Conservation (phyloP, 768 basidiomycete genomes). For the Rhizopogon vinicolor region DNA sequence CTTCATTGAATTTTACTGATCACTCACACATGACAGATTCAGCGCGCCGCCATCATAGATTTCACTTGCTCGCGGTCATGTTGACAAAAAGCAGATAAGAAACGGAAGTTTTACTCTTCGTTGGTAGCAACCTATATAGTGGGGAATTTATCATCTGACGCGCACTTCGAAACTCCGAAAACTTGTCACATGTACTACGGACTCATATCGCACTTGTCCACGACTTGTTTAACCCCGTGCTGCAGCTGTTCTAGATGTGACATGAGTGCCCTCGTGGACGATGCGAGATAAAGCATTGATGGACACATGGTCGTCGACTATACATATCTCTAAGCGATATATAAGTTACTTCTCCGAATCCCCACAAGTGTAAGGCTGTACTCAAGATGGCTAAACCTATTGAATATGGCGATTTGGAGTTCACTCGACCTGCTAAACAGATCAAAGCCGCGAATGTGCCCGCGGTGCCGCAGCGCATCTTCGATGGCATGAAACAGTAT, state of each 20-base stretch:
- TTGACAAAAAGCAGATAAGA: no score
- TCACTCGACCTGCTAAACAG: slow-evolving; percentile 30
- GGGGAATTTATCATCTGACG: no score
- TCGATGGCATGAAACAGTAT: slow-evolving; percentile 32
- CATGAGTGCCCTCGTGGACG: not conserved
- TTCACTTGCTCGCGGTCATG: no score
- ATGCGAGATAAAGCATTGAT: not conserved
- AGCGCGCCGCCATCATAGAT: no score
- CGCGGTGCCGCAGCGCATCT: slow-evolving; percentile 26
- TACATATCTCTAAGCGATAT: not conserved
- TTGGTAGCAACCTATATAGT: no score
- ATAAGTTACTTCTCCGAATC: not conserved
- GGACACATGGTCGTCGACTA: not conserved
- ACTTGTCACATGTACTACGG: not conserved
- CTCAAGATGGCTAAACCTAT: slow-evolving; percentile 15
- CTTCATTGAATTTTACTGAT: no score
- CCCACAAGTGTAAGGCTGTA: not conserved
- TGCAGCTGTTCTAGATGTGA: not conserved
- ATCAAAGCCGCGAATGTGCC: slow-evolving; percentile 36
- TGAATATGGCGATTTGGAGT: slow-evolving; percentile 28
- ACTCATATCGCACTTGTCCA: no score
- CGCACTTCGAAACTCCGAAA: no score
- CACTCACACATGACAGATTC: no score
- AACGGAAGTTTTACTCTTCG: no score
- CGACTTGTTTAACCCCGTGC: not conserved